Evolutionary conservation across 1,284 basidiomycete species (phyloP), one percentile per base, ranked within the genome.

Genomic region (Cutaneotrichosporon mucoides): DNA sequence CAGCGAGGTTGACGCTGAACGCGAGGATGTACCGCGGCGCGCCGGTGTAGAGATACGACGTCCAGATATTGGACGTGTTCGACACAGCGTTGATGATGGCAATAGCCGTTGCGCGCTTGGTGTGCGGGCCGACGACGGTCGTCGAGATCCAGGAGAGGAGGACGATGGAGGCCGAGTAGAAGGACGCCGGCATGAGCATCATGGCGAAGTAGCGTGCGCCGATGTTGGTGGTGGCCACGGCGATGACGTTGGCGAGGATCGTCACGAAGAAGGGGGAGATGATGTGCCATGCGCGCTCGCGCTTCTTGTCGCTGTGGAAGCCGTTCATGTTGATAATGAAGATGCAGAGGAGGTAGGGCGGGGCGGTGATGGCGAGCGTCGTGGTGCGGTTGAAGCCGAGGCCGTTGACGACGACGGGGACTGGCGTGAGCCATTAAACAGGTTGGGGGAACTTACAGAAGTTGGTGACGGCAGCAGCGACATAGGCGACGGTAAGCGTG

Each of bases 221-320:
- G 4, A 65, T 66, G 33, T 65, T 68, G 48, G 72, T 69, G 0
- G 78, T 77, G 0, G 73, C 60, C 56, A 87, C 82, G 2, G 89
- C 86, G 54, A 92, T 84, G 50, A 87, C 68, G 72, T 90, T 90
- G 5, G 88, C 89, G n/a, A 87, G 53, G 49, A 88, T 84, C 12
- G 86, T 87, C 16, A 86, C 12, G 16, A 34, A 2, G 33, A 66
- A 59, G 4, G 66, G 58, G 2, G 15, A n/a, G 46, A 59, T 45
- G 34, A 64, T 47, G 61, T 66, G 62, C 36, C 51, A 55, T 12
- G 59, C 12, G 40, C 75, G 70, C 53, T 74, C 69, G 15, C 65
- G 66, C 52, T 62, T 71, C 62, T 72, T 71, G 67, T 76, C 76
- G 11, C 68, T 71, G 60, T 72, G 69, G 64, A 63, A 69, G 15